A percentile compares a stretch with the other conserved stretches of the same genome.
Conservation (phyloP, 768 basidiomycete species). For the Inosperma sp. region DNA sequence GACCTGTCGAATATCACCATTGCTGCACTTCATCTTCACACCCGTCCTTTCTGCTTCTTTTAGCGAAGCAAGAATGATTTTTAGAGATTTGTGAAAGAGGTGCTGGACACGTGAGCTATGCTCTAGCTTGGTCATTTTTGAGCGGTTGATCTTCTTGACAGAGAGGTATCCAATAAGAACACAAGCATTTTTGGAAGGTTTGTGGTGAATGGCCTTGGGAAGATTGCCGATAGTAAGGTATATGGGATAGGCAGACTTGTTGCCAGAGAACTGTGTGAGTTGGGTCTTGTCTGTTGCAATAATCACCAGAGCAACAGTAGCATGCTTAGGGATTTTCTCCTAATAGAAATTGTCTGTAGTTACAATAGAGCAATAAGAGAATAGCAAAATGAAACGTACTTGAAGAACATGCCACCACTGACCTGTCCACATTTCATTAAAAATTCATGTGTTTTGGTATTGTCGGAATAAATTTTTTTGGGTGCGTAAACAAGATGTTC, state of each 20-base stretch:
- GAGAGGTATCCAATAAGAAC: constrained; percentile 33
- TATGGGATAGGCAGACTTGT: constrained; percentile 39
- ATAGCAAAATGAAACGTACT: constrained; percentile 6
- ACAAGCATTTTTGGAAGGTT: constrained; percentile 30
- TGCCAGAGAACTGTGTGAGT: constrained; percentile 31
- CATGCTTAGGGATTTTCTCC: constrained; percentile 18
- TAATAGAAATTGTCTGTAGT: constrained; percentile 12
- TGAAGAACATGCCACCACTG: constrained; percentile 8
- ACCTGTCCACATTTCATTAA: constrained; percentile 8
- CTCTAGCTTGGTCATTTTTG: constrained; percentile 1
- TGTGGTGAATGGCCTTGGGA: constrained; percentile 26
- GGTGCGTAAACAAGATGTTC: constrained; percentile 1
- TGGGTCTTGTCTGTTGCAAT: no score
- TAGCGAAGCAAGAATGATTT: constrained; percentile 26
- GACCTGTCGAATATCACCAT: constrained; percentile 24
- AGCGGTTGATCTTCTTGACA: constrained; percentile 24
- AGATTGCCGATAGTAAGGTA: constrained; percentile 43
- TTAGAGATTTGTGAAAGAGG: constrained; percentile 37
- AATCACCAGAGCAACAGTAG: constrained; percentile 34
- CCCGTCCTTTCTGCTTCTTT: constrained; percentile 24
- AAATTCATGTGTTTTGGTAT: not conserved
- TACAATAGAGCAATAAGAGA: not conserved
- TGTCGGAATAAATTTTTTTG: not conserved
- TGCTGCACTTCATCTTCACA: constrained; percentile 28
- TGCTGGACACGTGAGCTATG: constrained; percentile 15